Evolutionary conservation across 495 filamentous ascomycete species (phyloP).

Genomic region (Penicillium egyptiacum): DNA sequence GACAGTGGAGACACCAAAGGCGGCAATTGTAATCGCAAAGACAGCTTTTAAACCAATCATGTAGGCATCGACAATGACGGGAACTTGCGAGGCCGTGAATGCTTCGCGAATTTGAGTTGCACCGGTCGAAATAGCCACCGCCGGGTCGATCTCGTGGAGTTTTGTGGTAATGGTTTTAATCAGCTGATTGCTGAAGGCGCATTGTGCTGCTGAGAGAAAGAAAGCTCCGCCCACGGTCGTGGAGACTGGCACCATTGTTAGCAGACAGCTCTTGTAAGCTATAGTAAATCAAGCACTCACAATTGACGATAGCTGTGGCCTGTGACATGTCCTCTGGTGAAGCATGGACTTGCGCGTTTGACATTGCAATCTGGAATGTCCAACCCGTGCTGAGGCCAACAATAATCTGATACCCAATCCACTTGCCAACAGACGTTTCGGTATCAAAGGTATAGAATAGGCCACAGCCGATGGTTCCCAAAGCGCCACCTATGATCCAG

Average conservation of each 20-base stretch:
- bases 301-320: conserved; percentile 22
- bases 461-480: conserved; percentile 54
- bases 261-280: background rate
- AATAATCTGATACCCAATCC: conserved; percentile 45
- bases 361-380: conserved; percentile 34
- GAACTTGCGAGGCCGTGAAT: conserved; percentile 43
- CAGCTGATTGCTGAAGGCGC: conserved; percentile 47
- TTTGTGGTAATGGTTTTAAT: conserved; percentile 29
- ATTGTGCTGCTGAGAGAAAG: conserved; percentile 46
- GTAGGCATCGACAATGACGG: conserved; percentile 56
- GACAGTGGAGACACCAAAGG: conserved; percentile 17
- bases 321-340: conserved; percentile 18
- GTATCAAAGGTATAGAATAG: conserved; percentile 38
- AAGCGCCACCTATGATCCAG: conserved; percentile 23
- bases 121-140: conserved; percentile 45
- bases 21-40: conserved; percentile 22
- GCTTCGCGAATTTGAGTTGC: conserved; percentile 51
- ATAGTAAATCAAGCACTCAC: conserved; percentile 11
- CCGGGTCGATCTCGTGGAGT: conserved; percentile 46
- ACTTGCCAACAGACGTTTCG: conserved; percentile 25
- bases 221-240: conserved; percentile 48
- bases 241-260: conserved; percentile 8
- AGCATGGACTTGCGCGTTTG: conserved; percentile 24
- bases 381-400: conserved; percentile 34
- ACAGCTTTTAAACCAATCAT: conserved; percentile 55